Evolutionary conservation across 2,329 filamentous ascomycete species (phyloP).

Genomic region (Epichloe uncinata): DNA sequence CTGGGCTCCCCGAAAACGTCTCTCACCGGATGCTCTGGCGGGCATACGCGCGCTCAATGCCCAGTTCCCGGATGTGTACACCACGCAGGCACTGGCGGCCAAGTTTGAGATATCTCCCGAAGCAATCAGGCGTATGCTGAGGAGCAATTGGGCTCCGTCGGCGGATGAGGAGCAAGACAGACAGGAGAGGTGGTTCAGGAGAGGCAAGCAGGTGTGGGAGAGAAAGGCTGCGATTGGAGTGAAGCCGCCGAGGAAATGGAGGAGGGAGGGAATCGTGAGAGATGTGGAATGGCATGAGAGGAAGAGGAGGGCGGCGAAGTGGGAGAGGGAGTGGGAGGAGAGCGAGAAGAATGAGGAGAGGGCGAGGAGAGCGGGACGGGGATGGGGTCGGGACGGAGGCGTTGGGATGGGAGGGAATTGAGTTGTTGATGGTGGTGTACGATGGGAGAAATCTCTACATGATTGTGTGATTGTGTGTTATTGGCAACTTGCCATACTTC

Average conservation of each 20-base stretch:
- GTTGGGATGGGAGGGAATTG: neutral
- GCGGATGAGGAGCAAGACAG: conserved; percentile 44
- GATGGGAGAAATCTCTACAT: neutral
- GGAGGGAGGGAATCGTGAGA: conserved; percentile 36
- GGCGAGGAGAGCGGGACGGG: conserved; percentile 9
- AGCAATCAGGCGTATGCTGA: conserved; percentile 75
- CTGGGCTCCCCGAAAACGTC: conserved; percentile 72
- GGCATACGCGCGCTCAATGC: conserved; percentile 74
- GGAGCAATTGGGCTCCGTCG: conserved; percentile 57
- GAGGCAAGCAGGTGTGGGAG: conserved; percentile 47
- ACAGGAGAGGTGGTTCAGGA: conserved; percentile 46
- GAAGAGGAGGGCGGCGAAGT: conserved; percentile 14
- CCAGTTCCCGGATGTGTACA: conserved; percentile 65
- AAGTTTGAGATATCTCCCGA: conserved; percentile 83
- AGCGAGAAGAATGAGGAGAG: conserved; percentile 16
- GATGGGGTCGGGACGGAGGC: neutral
- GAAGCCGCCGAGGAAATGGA: conserved; percentile 49
- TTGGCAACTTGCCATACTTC: no score
- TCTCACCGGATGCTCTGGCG: conserved; percentile 86
- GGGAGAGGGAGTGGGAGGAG: conserved; percentile 18
- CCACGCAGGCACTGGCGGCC: conserved; percentile 56
- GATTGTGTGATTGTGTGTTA: no score
- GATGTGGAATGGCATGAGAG: conserved; percentile 29
- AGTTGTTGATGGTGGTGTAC: neutral
- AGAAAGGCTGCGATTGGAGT: conserved; percentile 45